Conservation (phyloP, 345 rosid species). For the Eutrema japonicum region DNA sequence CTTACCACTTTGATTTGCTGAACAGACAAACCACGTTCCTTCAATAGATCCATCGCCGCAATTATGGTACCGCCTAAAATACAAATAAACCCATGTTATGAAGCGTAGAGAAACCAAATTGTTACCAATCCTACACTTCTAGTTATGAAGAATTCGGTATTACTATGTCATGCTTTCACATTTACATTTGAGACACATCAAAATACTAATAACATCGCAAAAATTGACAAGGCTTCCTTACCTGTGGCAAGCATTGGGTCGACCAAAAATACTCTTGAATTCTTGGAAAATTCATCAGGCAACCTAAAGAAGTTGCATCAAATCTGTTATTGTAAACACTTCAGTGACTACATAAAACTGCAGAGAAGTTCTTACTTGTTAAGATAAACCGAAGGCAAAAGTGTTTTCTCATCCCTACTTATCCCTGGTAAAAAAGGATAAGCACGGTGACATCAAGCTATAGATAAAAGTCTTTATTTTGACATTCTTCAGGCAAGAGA, state of each 20-base stretch:
- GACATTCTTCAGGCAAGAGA: neutral
- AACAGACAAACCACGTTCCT: conserved; percentile 68
- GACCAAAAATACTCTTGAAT: conserved; percentile 74
- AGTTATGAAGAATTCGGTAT: conserved; percentile 15
- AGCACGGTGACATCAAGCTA: conserved; percentile 21
- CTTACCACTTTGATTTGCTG: conserved; percentile 91
- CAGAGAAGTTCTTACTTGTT: conserved; percentile 68
- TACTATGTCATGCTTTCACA: conserved; percentile 19
- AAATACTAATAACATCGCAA: conserved; percentile 2
- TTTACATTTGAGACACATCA: neutral
- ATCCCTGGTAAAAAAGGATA: conserved; percentile 51
- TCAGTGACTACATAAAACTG: conserved; percentile 6
- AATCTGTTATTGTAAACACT: conserved; percentile 1
- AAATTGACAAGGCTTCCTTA: conserved; percentile 31
- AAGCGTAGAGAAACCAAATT: conserved; percentile 15
- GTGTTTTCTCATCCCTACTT: conserved; percentile 82
- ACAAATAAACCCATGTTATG: conserved; percentile 9
- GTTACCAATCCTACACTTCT: neutral
- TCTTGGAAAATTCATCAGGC: conserved; percentile 71
- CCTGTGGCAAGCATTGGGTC: conserved; percentile 97
- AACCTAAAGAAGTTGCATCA: conserved; percentile 54
- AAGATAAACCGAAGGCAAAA: conserved; percentile 78
- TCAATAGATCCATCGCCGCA: conserved; percentile 71
- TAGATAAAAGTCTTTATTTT: neutral
- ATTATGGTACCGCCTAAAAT: conserved; percentile 81